These are phyloP conservation scores for Rhodomyrtus psidioides DNA, from an alignment of 441 rosid species.

Conservation along the genomic window DNA sequence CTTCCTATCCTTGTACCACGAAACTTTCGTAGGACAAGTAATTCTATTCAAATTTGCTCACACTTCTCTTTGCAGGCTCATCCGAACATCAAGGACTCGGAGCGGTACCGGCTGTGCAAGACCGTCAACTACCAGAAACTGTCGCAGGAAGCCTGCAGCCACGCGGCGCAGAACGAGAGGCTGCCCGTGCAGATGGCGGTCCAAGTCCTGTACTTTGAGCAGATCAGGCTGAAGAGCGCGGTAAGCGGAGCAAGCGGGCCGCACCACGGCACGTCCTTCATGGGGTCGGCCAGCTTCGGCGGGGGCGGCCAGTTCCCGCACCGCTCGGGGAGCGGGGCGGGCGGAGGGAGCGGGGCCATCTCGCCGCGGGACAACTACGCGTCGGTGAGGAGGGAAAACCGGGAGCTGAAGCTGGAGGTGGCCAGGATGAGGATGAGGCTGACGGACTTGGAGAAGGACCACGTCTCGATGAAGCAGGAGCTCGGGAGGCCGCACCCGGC, in stretches of 20 bases:
- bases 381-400: slow-evolving; percentile 12
- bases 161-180: slow-evolving; percentile 12
- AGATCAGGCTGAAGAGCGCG: slow-evolving; percentile 7
- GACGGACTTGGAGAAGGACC: slow-evolving; percentile 12
- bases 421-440: slow-evolving; percentile 15
- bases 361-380: slow-evolving; percentile 16
- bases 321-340: background rate
- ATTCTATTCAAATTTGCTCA: background rate
- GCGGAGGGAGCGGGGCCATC: background rate
- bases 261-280: background rate
- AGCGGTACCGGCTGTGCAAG: slow-evolving; percentile 11
- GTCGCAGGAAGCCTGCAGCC: slow-evolving; percentile 14
- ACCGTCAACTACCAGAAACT: slow-evolving; percentile 7
- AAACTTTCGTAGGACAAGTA: background rate
- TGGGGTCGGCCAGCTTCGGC: background rate
- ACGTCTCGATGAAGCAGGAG: slow-evolving; percentile 13
- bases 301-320: background rate
- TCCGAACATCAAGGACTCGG: slow-evolving; percentile 11
- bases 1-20: background rate
- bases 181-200: slow-evolving; percentile 13
- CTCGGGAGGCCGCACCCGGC: slow-evolving; percentile 67
- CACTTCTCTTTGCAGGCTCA: background rate
- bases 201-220: slow-evolving; percentile 17
- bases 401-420: slow-evolving; percentile 15
- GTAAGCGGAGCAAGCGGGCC: background rate